Conservation (phyloP, 2,329 filamentous ascomycete species). For the Talaromyces islandicus region DNA sequence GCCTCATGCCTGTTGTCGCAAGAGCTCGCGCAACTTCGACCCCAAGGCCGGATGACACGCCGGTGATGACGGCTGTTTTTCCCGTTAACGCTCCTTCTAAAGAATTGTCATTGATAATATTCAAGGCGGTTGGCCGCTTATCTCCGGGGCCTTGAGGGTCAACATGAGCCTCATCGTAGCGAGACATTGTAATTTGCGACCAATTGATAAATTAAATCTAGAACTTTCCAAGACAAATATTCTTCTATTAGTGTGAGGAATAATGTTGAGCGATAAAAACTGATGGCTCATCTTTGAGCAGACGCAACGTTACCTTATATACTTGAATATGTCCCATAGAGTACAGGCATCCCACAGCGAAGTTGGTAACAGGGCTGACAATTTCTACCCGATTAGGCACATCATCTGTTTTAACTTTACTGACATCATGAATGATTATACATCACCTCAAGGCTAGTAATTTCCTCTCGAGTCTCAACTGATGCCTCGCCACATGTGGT, state of each 20-base stretch:
- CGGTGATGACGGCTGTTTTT: neutral
- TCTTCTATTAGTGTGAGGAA: neutral
- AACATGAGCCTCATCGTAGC: slow-evolving; percentile 1
- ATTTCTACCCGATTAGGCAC: neutral
- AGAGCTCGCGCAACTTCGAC: slow-evolving; percentile 5
- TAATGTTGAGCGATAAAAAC: neutral
- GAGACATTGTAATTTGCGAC: neutral
- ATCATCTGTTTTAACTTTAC: neutral
- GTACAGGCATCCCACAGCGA: neutral
- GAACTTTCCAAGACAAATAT: neutral
- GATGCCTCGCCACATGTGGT: neutral
- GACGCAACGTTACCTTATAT: neutral
- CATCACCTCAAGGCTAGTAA: too few relatives aligned
- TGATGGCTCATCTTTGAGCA: neutral
- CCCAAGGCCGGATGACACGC: slow-evolving; percentile 6
- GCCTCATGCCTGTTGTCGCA: slow-evolving; percentile 1
- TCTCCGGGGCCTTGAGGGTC: slow-evolving; percentile 6
- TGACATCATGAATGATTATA: neutral
- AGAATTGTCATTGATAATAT: slow-evolving; percentile 1
- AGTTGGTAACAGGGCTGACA: neutral
- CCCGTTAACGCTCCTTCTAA: neutral
- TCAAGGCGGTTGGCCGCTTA: slow-evolving; percentile 7
- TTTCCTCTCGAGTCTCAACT: neutral
- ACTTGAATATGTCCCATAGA: neutral
- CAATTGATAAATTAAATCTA: neutral